phyloP scores from a whole-genome alignment of 345 rosid species.

The Citrus mangshanensis region DNA sequence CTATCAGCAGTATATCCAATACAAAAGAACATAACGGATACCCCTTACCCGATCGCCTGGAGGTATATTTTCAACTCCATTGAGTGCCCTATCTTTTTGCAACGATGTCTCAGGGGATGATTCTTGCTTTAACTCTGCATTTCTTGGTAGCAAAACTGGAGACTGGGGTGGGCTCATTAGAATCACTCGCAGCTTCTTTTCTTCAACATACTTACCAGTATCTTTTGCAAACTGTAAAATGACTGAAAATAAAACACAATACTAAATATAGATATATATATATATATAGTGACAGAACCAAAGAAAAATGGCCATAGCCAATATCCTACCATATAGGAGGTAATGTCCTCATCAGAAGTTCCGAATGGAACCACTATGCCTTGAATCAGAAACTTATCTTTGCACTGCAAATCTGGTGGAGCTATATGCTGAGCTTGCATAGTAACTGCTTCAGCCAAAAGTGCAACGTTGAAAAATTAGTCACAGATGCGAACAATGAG shows the following conservation, averaged over 20 bases:
- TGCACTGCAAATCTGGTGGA: constrained; percentile 52
- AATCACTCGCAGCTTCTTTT: constrained; percentile 47
- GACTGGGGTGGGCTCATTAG: constrained; percentile 33
- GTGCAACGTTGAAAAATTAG: background rate
- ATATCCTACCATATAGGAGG: constrained; percentile 32
- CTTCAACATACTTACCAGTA: constrained; percentile 37
- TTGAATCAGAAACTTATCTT: constrained; percentile 62
- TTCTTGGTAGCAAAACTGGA: constrained; percentile 33
- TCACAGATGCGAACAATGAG: background rate
- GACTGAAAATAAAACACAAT: background rate
- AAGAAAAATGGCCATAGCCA: background rate
- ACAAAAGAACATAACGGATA: too few species aligned
- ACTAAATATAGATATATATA: background rate
- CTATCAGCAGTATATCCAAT: too few species aligned
- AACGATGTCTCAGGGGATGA: constrained; percentile 18
- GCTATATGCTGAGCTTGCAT: constrained; percentile 51
- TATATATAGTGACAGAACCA: background rate
- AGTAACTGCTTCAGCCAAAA: constrained; percentile 32
- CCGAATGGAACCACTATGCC: constrained; percentile 42
- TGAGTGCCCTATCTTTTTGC: background rate
- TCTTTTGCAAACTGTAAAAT: constrained; percentile 42
- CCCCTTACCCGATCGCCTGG: constrained; percentile 33
- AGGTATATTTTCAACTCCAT: constrained; percentile 46
- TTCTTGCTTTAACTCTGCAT: constrained; percentile 38
- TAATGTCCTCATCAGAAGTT: constrained; percentile 40